Base-by-base conservation (phyloP, 129 eudicot species). In the Smallanthus sonchifolius region DNA sequence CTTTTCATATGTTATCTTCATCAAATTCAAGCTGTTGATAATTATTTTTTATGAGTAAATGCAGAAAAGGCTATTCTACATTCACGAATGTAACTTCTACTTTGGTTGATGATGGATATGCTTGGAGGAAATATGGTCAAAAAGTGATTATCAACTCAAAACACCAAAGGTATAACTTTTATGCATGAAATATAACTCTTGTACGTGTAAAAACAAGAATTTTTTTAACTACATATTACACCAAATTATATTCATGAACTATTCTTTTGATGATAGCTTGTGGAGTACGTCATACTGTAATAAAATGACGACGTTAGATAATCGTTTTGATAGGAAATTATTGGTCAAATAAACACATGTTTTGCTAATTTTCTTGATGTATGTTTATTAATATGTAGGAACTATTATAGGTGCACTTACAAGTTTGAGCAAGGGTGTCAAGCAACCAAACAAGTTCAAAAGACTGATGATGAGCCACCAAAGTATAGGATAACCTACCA, bases 81-180 rank as follows among this genome's bases (percentile, higher is more conserved):
- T 57, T 15, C 16, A 78, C 76, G 38, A 82, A 61, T 20, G 67
- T 70, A 2, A 73, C 72, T 72, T 39, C 85, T n/a, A 67, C 40
- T 66, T 38, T 70, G 77, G 57, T 74, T 24, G 91, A 84, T 8
- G 97, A 91, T 69, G 95, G 89, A 7, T 65, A 82, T 80, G 97
- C 91, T 30, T 91, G 97, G 97, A 87, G 97, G 67, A 91, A 91
- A 37, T 91, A 91, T 42, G 97, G 97, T 2, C 97, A 91, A 66
- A 91, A 91, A 42, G 49, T 14, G 4, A 91, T 91, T 71, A 89
- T 79, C 9, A 77, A 88, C 43, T 35, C 86, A 10, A 86, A 70
- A 7, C 61, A 86, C 49, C 89, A 87, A 32, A 86, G 95, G 95
- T 88, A 45, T 28, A 45, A 42, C 9, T 62, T 13, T 15, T 64